Evolutionary conservation across 352 stramenopile genomes (phyloP), one percentile per base, ranked within the genome.

Genomic region (Pythium vanterpoolii): DNA sequence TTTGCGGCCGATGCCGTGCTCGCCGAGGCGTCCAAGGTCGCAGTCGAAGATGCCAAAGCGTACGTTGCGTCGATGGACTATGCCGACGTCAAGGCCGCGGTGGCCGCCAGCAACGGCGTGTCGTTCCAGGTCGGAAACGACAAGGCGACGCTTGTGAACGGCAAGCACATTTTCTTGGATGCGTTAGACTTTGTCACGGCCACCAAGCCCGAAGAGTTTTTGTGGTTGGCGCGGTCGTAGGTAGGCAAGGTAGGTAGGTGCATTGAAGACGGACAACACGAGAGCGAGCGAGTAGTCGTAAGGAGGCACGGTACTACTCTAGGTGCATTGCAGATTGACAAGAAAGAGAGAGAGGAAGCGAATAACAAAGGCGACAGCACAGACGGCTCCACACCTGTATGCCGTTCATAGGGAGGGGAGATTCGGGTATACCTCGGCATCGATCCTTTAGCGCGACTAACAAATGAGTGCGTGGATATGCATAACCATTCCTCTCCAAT

Each of bases 51-150:
- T 46, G 72, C 86, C 36, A 85, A 76, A 61, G 66, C 75, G 14
- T 94, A 77, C 48, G 73, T 92, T 34, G 69, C 75, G 36, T 89
- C 82, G 42, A 94, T 94, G 84, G 81, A 87, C 53, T 94, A 89
- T 61, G 71, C 74, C 18, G 81, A 90, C 54, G 77, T 91, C n/a
- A 86, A 91, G 69, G 56, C 70, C n/a, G 66, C 69, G 23, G 56
- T 89, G 14, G 56, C 72, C 2, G 43, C 60, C 21, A 61, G 62
- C 19, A 72, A 63, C 11, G 60, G 69, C 36, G 46, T 94, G 33
- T 68, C 66, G 13, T 72, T 91, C 44, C 67, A 77, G 50, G 77
- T 79, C 30, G 27, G 53, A 49, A 60, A 63, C 14, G 69, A 72
- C 27, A 74, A 74, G 27, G 77, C 69, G 56, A 77, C 74, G 46